A percentile compares a stretch with the other conserved stretches of the same genome.
Conservation (phyloP, 768 basidiomycete species). For the Russula foetens region DNA sequence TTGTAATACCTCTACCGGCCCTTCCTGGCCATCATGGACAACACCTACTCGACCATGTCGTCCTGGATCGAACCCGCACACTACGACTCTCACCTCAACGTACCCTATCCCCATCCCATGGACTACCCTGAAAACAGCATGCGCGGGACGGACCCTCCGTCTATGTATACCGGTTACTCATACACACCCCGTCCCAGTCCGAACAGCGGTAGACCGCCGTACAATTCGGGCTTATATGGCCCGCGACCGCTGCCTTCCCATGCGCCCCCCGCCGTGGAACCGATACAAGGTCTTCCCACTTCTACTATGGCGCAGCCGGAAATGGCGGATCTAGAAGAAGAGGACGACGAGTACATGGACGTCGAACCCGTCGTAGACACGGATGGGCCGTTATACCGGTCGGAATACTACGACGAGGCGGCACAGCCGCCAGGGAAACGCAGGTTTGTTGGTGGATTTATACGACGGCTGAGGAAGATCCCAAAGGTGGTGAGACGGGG, state of each 20-base stretch:
- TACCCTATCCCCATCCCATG: neutral
- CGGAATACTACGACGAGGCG: slow-evolving; percentile 2
- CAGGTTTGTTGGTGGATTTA: slow-evolving; percentile 19
- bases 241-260: slow-evolving; percentile 12
- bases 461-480: slow-evolving; percentile 10
- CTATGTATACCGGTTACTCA: neutral
- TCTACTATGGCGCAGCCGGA: neutral
- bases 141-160: slow-evolving; percentile 1
- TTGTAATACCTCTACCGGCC: slow-evolving; percentile 3
- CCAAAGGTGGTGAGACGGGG: slow-evolving; percentile 15
- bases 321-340: slow-evolving; percentile 10
- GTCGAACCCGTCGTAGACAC: slow-evolving; percentile 3
- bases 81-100: neutral
- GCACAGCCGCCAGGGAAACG: neutral
- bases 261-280: no score
- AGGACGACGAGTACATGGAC: slow-evolving; percentile 11
- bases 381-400: neutral
- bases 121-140: slow-evolving; percentile 1
- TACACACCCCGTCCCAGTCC: slow-evolving; percentile 12
- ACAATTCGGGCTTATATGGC: slow-evolving; percentile 5
- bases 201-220: slow-evolving; percentile 6
- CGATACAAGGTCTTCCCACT: slow-evolving; percentile 5
- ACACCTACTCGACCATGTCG: neutral
- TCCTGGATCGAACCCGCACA: slow-evolving; percentile 8
- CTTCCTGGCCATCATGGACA: neutral